Base-by-base conservation (phyloP, 306 rosid species). In the Pyrus communis region DNA sequence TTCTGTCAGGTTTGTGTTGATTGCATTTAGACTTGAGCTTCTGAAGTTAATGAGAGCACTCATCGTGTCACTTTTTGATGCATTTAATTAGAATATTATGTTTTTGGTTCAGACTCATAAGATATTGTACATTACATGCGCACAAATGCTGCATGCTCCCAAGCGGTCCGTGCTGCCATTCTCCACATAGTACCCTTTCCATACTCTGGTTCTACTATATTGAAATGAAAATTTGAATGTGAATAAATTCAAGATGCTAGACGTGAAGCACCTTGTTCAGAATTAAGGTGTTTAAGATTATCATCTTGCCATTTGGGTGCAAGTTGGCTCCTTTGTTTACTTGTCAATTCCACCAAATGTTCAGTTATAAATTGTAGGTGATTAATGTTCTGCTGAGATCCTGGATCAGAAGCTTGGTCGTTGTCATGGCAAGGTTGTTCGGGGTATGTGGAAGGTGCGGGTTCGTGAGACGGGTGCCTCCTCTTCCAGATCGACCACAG, bases 131-230 rank as follows among this genome's bases (percentile, higher is more conserved):
- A 92, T 84, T 96, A 96, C 79, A 91, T 96, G 88, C 80, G 86
- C 40, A 91, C 98, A 77, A 92, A 91, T 86, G 92, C 87, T 79
- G 99, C 99, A 70, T 92, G 99, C 89, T 85, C 97, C 69, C 81
- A 93, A 78, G 99, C 99, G 8, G 99, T 96, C 57, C 94, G 99
- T 79, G 98, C 93, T 77, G 97, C 98, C 85, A 87, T 92, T 83
- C 83, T 96, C 61, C 98, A 96, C 98, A 97, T 92, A 80, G 63
- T 80, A 25, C 69, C 58, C 52, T 73, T 61, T 74, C 78, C 33
- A 30, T 63, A 54, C 35, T 66, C 17, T 38, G 61, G 77, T 69
- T 63, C 35, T 61, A 12, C 67, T 69, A 58, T 40, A 25, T 62
- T 78, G 73, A 15, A 33, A 75, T 17, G 61, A 38, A 51, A 30